A percentile compares a stretch with the other conserved stretches of the same genome.
phyloP scores from a whole-genome alignment of 495 filamentous ascomycete genomes.

The Penicillium diatomitis region DNA sequence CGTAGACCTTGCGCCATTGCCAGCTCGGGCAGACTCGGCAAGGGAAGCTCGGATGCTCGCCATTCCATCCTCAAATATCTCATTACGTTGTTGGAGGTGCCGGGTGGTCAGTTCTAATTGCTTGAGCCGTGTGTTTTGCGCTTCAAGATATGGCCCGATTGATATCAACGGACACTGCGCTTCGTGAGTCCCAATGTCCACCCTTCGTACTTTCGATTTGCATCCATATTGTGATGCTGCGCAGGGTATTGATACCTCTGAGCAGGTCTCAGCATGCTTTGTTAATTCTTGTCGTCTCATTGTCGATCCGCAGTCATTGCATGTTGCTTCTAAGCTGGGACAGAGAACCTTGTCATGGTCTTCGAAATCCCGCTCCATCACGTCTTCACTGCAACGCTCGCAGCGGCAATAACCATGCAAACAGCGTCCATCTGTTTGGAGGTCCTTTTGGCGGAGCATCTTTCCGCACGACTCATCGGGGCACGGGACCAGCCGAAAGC shows the following conservation, averaged over 20 bases:
- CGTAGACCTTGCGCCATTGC: constrained; percentile 1
- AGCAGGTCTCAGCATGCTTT: constrained; percentile 43
- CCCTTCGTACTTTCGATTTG: constrained; percentile 38
- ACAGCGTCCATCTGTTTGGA: constrained; percentile 36
- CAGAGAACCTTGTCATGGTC: constrained; percentile 44
- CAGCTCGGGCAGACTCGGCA: constrained; percentile 24
- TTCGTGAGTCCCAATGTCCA: constrained; percentile 42
- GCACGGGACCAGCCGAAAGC: constrained; percentile 56
- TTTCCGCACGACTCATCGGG: constrained; percentile 39
- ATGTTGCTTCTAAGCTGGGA: constrained; percentile 38
- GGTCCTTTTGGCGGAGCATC: constrained; percentile 42
- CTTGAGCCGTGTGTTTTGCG: constrained; percentile 47
- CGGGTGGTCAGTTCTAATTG: constrained; percentile 48
- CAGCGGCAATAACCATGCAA: constrained; percentile 48
- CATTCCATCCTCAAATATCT: constrained; percentile 48
- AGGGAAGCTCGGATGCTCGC: constrained; percentile 37
- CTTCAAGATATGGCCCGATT: constrained; percentile 49
- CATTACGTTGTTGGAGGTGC: constrained; percentile 47
- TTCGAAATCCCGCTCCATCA: constrained; percentile 48
- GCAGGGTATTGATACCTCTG: constrained; percentile 45
- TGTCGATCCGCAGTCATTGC: constrained; percentile 43
- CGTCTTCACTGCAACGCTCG: constrained; percentile 40
- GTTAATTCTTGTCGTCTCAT: constrained; percentile 40
- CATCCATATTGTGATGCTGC: constrained; percentile 50
- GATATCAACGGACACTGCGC: constrained; percentile 47